Conservation (phyloP, 768 basidiomycete species). For the Boletus subcaerulescens region DNA sequence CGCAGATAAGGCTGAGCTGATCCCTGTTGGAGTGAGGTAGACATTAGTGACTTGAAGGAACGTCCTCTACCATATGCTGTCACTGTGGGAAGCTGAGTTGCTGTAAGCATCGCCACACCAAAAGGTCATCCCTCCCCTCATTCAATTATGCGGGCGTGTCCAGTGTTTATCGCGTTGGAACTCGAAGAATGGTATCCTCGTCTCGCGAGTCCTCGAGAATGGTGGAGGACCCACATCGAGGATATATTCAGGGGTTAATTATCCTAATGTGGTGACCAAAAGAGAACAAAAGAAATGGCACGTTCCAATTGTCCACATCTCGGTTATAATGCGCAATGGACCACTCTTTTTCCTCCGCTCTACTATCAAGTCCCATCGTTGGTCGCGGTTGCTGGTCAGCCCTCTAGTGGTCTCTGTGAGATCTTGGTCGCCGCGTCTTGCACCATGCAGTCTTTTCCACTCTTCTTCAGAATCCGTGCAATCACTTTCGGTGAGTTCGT, state of each 20-base stretch:
- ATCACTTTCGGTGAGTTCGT: constrained; percentile 28
- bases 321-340: constrained; percentile 3
- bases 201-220: no score
- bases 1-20: constrained; percentile 16
- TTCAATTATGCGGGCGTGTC: no score
- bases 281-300: constrained; percentile 19
- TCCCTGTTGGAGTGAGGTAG: constrained; percentile 3
- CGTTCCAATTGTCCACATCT: constrained; percentile 17
- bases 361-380: constrained; percentile 10
- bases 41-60: constrained; percentile 6
- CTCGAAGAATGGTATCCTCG: no score
- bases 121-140: no score
- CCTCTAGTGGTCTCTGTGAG: constrained; percentile 19
- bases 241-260: constrained; percentile 18
- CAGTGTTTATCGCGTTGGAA: no score
- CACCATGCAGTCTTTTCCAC: constrained; percentile 30
- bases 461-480: constrained; percentile 31
- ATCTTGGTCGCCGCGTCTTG: constrained; percentile 1
- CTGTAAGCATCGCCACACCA: no score
- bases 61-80: neutral
- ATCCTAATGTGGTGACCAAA: neutral
- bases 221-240: no score
- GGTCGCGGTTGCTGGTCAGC: constrained; percentile 21
- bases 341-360: neutral
- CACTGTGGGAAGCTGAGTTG: no score